These are phyloP conservation scores for Alternaria arborescens DNA, from an alignment of 2,329 filamentous ascomycete genomes.

Conservation along the genomic window DNA sequence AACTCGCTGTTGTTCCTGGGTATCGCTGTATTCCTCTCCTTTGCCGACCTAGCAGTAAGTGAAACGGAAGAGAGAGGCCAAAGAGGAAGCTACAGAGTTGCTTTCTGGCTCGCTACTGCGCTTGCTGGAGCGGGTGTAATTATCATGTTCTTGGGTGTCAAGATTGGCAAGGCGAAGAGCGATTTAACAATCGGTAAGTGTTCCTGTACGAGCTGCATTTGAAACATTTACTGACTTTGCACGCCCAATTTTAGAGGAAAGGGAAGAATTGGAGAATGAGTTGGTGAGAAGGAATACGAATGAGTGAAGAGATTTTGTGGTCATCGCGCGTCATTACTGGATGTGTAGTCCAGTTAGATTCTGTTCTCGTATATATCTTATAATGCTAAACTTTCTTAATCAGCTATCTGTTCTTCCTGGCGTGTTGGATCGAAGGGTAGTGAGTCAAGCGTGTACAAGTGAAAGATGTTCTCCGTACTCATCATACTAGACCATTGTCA, in stretches of 20 bases:
- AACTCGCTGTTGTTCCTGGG: constrained; percentile 50
- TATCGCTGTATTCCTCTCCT: constrained; percentile 47
- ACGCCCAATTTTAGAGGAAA: constrained; percentile 27
- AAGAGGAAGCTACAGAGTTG: constrained; percentile 47
- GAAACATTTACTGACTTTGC: no score
- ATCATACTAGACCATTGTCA: no score
- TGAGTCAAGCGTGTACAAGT: no score
- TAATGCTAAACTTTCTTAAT: not conserved
- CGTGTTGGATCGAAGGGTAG: not conserved
- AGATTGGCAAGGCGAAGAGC: constrained; percentile 48
- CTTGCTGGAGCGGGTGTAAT: constrained; percentile 40
- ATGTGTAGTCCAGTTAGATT: not conserved
- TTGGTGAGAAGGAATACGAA: constrained; percentile 30
- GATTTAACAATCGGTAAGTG: constrained; percentile 38
- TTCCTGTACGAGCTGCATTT: no score
- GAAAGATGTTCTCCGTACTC: no score
- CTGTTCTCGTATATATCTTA: not conserved
- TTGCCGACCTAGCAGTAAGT: constrained; percentile 48
- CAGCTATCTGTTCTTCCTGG: not conserved
- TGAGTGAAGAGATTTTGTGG: not conserved
- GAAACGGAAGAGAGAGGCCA: constrained; percentile 42
- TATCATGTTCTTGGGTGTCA: constrained; percentile 49
- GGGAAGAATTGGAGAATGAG: constrained; percentile 41
- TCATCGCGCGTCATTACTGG: not conserved
- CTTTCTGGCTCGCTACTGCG: constrained; percentile 49